These are phyloP conservation scores for Neoascochyta sp. DNA, from an alignment of 2,329 filamentous ascomycete genomes.

Conservation along the genomic window DNA sequence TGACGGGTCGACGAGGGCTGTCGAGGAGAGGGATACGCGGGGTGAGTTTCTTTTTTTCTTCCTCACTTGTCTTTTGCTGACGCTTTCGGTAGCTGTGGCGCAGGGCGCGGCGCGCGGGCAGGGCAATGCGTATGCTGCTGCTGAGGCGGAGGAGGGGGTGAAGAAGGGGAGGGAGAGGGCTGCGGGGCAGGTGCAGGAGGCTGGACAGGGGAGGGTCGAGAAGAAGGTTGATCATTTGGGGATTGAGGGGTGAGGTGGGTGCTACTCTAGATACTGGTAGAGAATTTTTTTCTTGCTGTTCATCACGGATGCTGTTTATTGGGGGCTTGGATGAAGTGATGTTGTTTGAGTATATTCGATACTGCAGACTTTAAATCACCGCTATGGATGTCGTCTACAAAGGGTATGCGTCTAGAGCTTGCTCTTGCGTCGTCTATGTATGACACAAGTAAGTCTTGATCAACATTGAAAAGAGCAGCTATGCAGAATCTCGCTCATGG, in stretches of 20 bases:
- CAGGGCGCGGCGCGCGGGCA: slow-evolving; percentile 16
- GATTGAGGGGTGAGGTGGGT: slow-evolving; percentile 31
- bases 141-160: slow-evolving; percentile 13
- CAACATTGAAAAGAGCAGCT: no score
- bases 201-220: slow-evolving; percentile 11
- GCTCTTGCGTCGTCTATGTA: no score
- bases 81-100: slow-evolving; percentile 13
- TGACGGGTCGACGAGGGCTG: slow-evolving; percentile 20
- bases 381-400: no score
- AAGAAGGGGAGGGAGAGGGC: slow-evolving; percentile 6
- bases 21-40: slow-evolving; percentile 25
- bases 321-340: no score
- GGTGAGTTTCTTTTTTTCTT: slow-evolving; percentile 11
- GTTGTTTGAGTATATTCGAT: no score
- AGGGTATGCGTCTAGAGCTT: no score
- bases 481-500: no score
- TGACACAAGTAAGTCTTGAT: no score
- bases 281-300: no score
- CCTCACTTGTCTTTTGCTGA: not conserved
- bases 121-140: slow-evolving; percentile 22
- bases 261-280: no score
- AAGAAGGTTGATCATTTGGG: slow-evolving; percentile 36
- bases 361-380: no score
- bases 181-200: slow-evolving; percentile 2
- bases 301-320: no score